phyloP scores from a whole-genome alignment of 169 alveolate species.

The Theileria sp. region DNA sequence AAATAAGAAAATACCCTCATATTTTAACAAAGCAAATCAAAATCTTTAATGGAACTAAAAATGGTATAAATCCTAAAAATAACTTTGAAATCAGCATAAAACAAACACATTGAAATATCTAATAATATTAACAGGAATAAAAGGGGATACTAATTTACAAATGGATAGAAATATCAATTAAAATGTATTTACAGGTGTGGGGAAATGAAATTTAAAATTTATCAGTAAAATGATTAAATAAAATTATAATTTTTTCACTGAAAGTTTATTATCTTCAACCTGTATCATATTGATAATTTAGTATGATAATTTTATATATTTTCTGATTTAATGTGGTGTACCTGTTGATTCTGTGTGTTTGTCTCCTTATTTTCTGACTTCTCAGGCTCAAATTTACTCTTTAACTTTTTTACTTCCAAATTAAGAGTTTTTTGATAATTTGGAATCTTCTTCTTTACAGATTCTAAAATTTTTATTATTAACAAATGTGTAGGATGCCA shows the following conservation, averaged over 20 bases:
- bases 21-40: not conserved
- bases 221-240: not conserved
- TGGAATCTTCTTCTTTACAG: slow-evolving; percentile 3
- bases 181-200: slow-evolving; percentile 3
- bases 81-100: not conserved
- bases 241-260: not conserved
- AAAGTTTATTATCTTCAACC: not conserved
- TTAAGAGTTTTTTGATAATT: slow-evolving; percentile 40
- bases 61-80: not conserved
- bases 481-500: not conserved
- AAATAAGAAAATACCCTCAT: not conserved
- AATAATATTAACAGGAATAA: not conserved
- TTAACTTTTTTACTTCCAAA: slow-evolving; percentile 30
- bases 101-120: not conserved
- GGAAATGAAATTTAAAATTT: slow-evolving; percentile 3
- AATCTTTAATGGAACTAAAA: not conserved
- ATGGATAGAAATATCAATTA: not conserved
- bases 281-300: not conserved
- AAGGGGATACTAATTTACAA: not conserved
- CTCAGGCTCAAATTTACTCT: slow-evolving; percentile 16
- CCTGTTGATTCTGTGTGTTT: slow-evolving; percentile 1
- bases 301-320: not conserved
- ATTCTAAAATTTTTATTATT: slow-evolving; percentile 25
- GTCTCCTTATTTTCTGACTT: slow-evolving; percentile 6
- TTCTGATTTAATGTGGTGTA: not conserved